Evolutionary conservation across 1,139 yeast genomes (phyloP), one percentile per base, ranked within the genome.

Genomic region (Diutina mesorugosa): DNA sequence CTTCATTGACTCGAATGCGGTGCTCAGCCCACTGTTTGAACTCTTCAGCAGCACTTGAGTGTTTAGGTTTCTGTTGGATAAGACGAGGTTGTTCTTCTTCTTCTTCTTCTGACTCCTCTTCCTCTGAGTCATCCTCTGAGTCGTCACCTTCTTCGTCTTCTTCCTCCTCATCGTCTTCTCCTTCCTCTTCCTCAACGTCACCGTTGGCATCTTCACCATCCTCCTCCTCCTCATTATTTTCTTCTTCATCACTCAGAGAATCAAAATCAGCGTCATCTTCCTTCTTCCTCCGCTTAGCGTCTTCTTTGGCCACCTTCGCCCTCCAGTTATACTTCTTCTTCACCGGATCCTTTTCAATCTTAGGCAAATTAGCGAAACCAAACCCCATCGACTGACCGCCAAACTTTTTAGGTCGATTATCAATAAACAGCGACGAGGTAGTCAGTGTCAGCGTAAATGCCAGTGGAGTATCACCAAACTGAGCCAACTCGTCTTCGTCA

Each of bases 371-470:
- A 10, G 74, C 71, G 66, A 89, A 88, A 1, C 88, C 88, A 67
- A 88, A 87, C 0, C 91, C 91, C 26, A 64, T 56, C 0, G 88
- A 87, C 16, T 74, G 64, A 0, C 87, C 87, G 16, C 87, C 86
- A 61, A 76, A 76, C 57, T 79, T 77, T 4, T 76, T 73, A 0
- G 95, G 95, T 61, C 95, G 75, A 64, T 83, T 77, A 67, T 89
- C 96, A 16, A 88, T 76, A 64, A 89, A 87, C 0, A 85, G 74
- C 0, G 89, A 77, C 3, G 70, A 67, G 0, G 66, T 12, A 1
- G 58, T 62, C 53, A 47, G 60, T 60, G 47, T 64, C 51, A 47
- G 51, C 3, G 35, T n/a, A 14, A 47, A 29, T 47, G 6, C 12
- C 35, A 29, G 28, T 2, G 53, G 45, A 7, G n/a, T n/a, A 32